Percentiles rank a stretch among this genome's conserved stretches.
These are phyloP conservation scores for Puya raimondii DNA, from an alignment of 176 grass and related monocot genomes.

Conservation along the genomic window DNA sequence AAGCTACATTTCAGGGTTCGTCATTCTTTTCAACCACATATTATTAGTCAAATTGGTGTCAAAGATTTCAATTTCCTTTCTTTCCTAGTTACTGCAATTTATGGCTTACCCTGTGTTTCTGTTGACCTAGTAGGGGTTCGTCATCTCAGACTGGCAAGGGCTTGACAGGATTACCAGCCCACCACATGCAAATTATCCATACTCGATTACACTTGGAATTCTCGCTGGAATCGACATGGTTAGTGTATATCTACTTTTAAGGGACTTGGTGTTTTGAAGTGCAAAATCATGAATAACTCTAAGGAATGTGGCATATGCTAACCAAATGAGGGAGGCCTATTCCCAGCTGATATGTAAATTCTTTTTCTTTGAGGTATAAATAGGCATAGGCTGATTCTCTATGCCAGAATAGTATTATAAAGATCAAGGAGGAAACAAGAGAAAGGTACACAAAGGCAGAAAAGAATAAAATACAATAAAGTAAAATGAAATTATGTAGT, in stretches of 20 bases:
- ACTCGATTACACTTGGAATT: constrained; percentile 19
- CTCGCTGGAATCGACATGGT: constrained; percentile 18
- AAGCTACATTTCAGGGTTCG: constrained; percentile 20
- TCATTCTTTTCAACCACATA: not conserved
- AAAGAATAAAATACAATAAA: too few relatives aligned
- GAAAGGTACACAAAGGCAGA: too few relatives aligned
- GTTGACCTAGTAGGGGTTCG: constrained; percentile 19
- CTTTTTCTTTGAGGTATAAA: too few relatives aligned
- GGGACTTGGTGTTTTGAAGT: not conserved
- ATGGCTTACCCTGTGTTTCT: constrained; percentile 9
- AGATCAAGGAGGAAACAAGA: too few relatives aligned
- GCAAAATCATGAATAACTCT: too few relatives aligned
- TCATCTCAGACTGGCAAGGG: constrained; percentile 18
- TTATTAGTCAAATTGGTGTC: not conserved
- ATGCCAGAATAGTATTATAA: too few relatives aligned
- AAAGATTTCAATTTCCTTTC: not conserved
- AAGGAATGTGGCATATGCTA: too few relatives aligned
- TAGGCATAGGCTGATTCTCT: too few relatives aligned
- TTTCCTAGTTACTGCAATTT: not conserved
- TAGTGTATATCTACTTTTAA: not conserved
- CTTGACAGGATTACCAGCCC: constrained; percentile 27
- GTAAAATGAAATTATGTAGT: too few relatives aligned
- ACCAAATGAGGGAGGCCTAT: too few relatives aligned
- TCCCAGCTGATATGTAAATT: too few relatives aligned
- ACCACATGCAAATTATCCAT: constrained; percentile 19